phyloP scores from a whole-genome alignment of 2,329 filamentous ascomycete genomes.

The Parafenestella ontariensis region DNA sequence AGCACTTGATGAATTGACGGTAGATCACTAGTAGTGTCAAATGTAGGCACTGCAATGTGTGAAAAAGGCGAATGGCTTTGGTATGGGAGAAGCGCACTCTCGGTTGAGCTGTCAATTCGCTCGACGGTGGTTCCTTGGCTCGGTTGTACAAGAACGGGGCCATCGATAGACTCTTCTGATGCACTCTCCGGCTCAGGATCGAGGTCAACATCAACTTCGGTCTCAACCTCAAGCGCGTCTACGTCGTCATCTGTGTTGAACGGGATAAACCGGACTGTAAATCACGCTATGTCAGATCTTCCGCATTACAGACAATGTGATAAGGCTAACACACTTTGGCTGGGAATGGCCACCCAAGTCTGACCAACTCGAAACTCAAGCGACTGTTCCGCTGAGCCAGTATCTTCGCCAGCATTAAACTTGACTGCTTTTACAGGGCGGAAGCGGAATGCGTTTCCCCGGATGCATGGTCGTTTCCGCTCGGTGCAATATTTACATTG shows the following conservation, averaged over 20 bases:
- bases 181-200: constrained; percentile 14
- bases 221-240: constrained; percentile 15
- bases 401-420: constrained; percentile 41
- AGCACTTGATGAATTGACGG: constrained; percentile 28
- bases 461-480: constrained; percentile 34
- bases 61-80: constrained; percentile 13
- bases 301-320: background rate
- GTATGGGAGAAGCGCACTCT: constrained; percentile 12
- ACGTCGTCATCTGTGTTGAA: constrained; percentile 37
- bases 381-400: constrained; percentile 38
- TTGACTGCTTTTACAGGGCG: constrained; percentile 39
- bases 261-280: constrained; percentile 35
- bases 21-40: constrained; percentile 16
- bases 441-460: constrained; percentile 41
- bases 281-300: background rate
- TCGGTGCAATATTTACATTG: constrained; percentile 43
- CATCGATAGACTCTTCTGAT: constrained; percentile 16
- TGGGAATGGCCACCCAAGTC: constrained; percentile 39
- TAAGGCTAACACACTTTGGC: constrained; percentile 22
- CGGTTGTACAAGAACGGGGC: background rate
- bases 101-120: background rate
- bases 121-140: constrained; percentile 2
- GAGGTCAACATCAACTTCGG: constrained; percentile 8
- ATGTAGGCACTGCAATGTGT: constrained; percentile 10
- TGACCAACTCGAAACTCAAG: constrained; percentile 33